A percentile compares a stretch with the other conserved stretches of the same genome.
Evolutionary conservation across 306 rosid species (phyloP).

Genomic region (Corylus avellana): DNA sequence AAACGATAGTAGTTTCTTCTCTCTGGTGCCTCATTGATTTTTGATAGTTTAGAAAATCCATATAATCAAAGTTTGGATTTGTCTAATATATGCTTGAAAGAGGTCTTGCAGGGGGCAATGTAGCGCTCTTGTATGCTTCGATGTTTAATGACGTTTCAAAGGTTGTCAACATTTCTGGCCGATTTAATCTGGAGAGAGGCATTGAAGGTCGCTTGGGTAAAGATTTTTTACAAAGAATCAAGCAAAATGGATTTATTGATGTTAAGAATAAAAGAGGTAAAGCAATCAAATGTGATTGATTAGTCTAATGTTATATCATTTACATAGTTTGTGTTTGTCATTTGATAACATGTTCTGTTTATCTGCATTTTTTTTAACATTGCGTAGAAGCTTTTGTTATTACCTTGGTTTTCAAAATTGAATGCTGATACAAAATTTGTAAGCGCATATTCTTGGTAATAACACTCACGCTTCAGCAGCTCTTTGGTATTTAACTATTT

Average conservation of each 20-base stretch:
- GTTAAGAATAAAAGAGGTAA: conserved; percentile 78
- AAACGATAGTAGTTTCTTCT: not conserved
- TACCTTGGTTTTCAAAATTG: conserved; percentile 5
- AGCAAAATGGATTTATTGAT: conserved; percentile 73
- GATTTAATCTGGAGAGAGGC: conserved; percentile 73
- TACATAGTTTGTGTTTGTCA: conserved; percentile 12
- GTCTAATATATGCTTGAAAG: not conserved
- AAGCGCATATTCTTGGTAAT: not conserved
- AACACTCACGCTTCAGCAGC: not conserved
- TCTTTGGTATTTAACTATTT: conserved; percentile 3
- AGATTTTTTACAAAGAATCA: conserved; percentile 70
- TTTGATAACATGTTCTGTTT: conserved; percentile 11
- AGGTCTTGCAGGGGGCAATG: conserved; percentile 81
- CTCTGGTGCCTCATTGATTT: not conserved
- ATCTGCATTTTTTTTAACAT: conserved; percentile 5
- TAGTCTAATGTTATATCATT: not conserved
- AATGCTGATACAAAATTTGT: conserved; percentile 2
- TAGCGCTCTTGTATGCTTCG: conserved; percentile 76
- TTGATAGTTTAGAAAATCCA: not conserved
- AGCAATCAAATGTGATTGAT: conserved; percentile 23
- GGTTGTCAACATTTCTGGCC: conserved; percentile 85
- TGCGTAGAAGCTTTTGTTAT: conserved; percentile 11
- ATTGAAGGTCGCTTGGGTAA: conserved; percentile 86
- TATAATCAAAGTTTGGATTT: not conserved
- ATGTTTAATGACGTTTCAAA: conserved; percentile 59